Base-by-base conservation (phyloP, 1,284 basidiomycete genomes). In the Moniliophthora roreri region DNA sequence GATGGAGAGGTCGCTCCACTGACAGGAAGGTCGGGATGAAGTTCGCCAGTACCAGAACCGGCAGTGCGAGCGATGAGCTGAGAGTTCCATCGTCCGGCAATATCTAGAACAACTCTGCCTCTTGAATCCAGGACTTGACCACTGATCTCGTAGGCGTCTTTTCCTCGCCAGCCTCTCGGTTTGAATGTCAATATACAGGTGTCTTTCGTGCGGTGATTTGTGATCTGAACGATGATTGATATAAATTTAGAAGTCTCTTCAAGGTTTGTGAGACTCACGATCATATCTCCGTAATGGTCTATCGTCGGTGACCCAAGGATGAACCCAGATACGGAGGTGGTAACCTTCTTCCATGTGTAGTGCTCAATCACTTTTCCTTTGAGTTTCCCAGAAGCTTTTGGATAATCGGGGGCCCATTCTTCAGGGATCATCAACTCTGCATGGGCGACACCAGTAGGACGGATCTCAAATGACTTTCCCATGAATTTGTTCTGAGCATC, bases 241-340 rank as follows among this genome's bases (percentile, higher is more conserved):
- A 5, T 42, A 10, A 9, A 15, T 6, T 2, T 32, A 23, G 18
- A 16, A 4, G 11, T 32, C 44, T 21, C 13, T 8, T 16, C 44
- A 38, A 32, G 23, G 4, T 38, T 24, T 15, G 45, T 21, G 20
- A 39, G 4, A 83, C 87, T 72, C 63, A 96, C 91, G 54, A 84
- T 81, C 87, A 97, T 93, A 63, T 97, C 91, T 18, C 95, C 95
- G 64, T 96, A 98, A 76, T 99, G 96, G 67, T 98, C 96, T 59
- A 98, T 98, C 21, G 93, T 92, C 0, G 95, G 94, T 21, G 84
- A 87, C 5, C 95, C 96, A 38, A 96, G 79, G 60, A 98, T 94
- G 66, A 98, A 98, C 24, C 95, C 95, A 8, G 93, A 95, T 6
- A 97, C 81, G 58, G 89, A 92, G 24, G 94, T 95, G 10, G 91